A percentile compares a stretch with the other conserved stretches of the same genome.
phyloP scores from a whole-genome alignment of 2,329 filamentous ascomycete genomes.

The Elsinoe necatrix region DNA sequence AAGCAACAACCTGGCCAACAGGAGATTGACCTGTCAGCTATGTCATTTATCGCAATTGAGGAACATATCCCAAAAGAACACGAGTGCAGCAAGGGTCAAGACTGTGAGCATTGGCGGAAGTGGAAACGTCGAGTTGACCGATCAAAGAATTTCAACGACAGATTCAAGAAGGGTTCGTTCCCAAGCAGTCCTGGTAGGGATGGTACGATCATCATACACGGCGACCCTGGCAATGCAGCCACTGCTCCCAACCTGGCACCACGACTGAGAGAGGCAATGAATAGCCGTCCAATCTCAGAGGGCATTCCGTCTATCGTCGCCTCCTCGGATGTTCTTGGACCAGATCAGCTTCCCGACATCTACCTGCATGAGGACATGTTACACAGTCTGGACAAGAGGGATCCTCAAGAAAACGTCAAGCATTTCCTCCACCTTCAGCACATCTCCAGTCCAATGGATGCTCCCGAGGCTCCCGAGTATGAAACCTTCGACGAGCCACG shows the following conservation, averaged over 20 bases:
- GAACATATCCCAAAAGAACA: constrained; percentile 79
- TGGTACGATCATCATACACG: constrained; percentile 66
- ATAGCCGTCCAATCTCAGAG: constrained; percentile 61
- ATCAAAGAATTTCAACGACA: constrained; percentile 7
- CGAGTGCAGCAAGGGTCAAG: constrained; percentile 75
- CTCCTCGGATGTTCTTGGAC: constrained; percentile 82
- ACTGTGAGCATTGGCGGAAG: constrained; percentile 72
- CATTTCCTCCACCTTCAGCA: constrained; percentile 86
- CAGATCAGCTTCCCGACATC: constrained; percentile 54
- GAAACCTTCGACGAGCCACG: constrained; percentile 32
- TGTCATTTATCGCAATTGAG: constrained; percentile 88
- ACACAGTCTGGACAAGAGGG: constrained; percentile 58
- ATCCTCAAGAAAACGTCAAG: constrained; percentile 86
- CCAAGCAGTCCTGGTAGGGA: constrained; percentile 55
- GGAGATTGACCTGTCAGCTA: constrained; percentile 54
- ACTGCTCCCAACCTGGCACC: constrained; percentile 49
- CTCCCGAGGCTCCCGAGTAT: constrained; percentile 58
- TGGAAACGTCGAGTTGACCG: constrained; percentile 65
- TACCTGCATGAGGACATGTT: constrained; percentile 65
- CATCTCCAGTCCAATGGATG: constrained; percentile 39
- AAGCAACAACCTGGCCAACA: constrained; percentile 59
- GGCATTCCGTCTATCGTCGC: constrained; percentile 75
- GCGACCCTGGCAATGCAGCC: constrained; percentile 67
- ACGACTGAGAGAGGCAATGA: constrained; percentile 24
- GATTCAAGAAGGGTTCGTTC: constrained; percentile 40